Evolutionary conservation across 306 rosid species (phyloP), one percentile per base, ranked within the genome.

Genomic region (Parietaria judaica): DNA sequence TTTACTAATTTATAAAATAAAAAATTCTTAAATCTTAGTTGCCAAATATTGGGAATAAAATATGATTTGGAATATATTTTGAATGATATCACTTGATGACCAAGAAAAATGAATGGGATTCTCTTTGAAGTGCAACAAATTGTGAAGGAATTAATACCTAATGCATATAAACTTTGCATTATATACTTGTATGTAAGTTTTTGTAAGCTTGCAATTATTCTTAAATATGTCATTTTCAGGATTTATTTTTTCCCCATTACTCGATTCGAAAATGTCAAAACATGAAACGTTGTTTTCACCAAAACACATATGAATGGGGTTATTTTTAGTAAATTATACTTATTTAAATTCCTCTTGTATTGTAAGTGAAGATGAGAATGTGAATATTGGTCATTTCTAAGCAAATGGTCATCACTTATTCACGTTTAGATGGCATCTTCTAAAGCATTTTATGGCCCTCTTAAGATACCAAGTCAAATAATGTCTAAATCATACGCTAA

Each of bases 401-500:
- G 6, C 64, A 17, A 45, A n/a, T 60, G 41, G 51, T 60, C 51
- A 8, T 41, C 36, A 41, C 14, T 8, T 60, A 41, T 8, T 41
- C 36, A 41, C 14, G 9, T 41, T 60, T 16, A 38, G 6, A n/a
- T 16, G 11, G 3, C 45, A 41, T 41, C 45, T 23, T 41, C 45
- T 41, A 57, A 57, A 57, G 48, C 61, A 43, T 44, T 15, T 0
- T n/a, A 15, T 41, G 2, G 49, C 12, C 47, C 39, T 14, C 35
- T 44, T 23, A 15, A 44, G 64, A 44, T 60, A 23, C 64, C 36
- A 44, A 60, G 14, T 17, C 64, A n/a, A 60, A 41, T 60, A 41
- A 60, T 60, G 36, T 60, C 51, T 16, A 60, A 60, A 43, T 60
- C 39, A 39, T 60, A 60, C 17, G 51, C 50, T 44, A 59, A 44